A percentile compares a stretch with the other conserved stretches of the same genome.
phyloP scores from a whole-genome alignment of 2,329 filamentous ascomycete species.

The Trichothecium roseum region DNA sequence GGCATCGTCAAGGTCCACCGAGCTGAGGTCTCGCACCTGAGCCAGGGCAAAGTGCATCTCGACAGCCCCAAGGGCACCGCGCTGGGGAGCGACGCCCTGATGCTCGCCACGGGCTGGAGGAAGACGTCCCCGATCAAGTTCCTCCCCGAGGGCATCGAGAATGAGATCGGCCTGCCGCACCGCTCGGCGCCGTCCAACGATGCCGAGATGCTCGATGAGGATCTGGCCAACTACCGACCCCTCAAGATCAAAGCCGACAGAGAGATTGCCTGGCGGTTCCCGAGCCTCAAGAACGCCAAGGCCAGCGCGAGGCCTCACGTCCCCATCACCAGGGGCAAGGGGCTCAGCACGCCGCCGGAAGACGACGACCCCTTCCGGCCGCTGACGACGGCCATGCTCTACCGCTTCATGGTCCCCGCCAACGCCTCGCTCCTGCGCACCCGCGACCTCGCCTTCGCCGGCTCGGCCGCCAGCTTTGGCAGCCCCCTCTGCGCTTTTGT shows the following conservation, averaged over 20 bases:
- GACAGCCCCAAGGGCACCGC: constrained; percentile 25
- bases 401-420: constrained; percentile 16
- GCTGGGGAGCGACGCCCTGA: constrained; percentile 32
- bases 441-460: constrained; percentile 22
- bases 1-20: constrained; percentile 37
- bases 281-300: constrained; percentile 10
- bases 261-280: constrained; percentile 10
- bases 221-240: constrained; percentile 1
- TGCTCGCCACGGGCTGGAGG: constrained; percentile 44
- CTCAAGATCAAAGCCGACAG: constrained; percentile 9
- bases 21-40: constrained; percentile 32
- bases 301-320: constrained; percentile 11
- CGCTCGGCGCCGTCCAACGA: too few relatives aligned
- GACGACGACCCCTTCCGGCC: too few relatives aligned
- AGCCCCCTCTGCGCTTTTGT: constrained; percentile 21
- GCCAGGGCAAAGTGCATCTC: constrained; percentile 27
- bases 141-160: constrained; percentile 5
- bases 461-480: constrained; percentile 19
- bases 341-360: too few relatives aligned
- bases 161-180: constrained; percentile 10
- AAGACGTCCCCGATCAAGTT: constrained; percentile 33
- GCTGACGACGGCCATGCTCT: too few relatives aligned
- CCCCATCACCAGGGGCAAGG: too few relatives aligned
- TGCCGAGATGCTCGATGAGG: too few relatives aligned
- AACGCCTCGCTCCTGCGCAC: constrained; percentile 10